Base-by-base conservation (phyloP, 106 monocot genomes). In the Dioscorea alata region DNA sequence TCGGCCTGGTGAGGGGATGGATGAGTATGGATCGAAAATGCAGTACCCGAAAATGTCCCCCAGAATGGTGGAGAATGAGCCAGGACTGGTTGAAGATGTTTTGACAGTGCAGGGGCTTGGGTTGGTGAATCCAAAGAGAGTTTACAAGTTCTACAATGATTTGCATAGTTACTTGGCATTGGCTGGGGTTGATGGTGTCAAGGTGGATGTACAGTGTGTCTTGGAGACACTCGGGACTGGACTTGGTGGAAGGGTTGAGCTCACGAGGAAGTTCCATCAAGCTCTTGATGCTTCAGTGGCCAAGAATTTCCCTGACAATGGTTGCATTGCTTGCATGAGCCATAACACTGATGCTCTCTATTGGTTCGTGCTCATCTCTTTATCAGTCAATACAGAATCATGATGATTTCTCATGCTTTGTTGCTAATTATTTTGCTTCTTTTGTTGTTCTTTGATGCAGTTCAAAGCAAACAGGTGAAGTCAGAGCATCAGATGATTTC, bases 401-500 rank as follows among this genome's bases (percentile, higher is more conserved):
- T 28, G 28, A 28, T 28, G 28, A 42, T 42, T 42, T 42, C 42
- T 42, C 10, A 10, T 42, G 10, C 6, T 42, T 42, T 42, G 42
- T 42, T 42, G 42, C 42, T 42, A 42, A 42, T 42, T 42, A 28
- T 28, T 42, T 42, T 42, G 42, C 42, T 42, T 42, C 42, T 6
- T 4, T 52, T 12, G 15, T 64, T 70, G 15, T 10, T 59, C 21
- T 50, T 14, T 14, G 19, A 62, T 66, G 20, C 82, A 96, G 97
- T 65, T 78, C 87, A 32, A 99, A 90, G 79, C 92, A 93, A 69
- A 88, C 99, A 0, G 92, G 85, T 2, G 87, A 90, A 12, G 79
- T 99, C 33, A 83, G 99, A 64, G 99, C 99, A 8, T 99, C 99
- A 1, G 99, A 99, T 49, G 99, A 99, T 48, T 99, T 99, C 79